Evolutionary conservation across 345 rosid genomes (phyloP).

Genomic region (Salix udensis): DNA sequence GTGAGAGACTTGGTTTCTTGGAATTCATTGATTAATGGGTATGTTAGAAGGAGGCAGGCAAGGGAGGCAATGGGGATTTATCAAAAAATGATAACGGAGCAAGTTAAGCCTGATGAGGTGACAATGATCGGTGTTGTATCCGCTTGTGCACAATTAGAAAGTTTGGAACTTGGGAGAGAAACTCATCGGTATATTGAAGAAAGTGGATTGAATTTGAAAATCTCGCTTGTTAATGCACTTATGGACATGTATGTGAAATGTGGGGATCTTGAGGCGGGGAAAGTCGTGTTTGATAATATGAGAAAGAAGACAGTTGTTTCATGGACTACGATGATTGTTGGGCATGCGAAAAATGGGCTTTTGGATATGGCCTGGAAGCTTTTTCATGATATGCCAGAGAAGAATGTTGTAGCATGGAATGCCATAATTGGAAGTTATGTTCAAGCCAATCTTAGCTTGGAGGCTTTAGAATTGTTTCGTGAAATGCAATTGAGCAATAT

Average conservation of each 20-base stretch:
- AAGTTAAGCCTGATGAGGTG: conserved; percentile 57
- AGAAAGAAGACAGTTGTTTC: conserved; percentile 56
- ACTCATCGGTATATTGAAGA: conserved; percentile 45
- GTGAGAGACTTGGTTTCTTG: conserved; percentile 83
- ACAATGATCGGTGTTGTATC: conserved; percentile 80
- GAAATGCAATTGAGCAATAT: conserved; percentile 64
- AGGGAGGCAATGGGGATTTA: conserved; percentile 47
- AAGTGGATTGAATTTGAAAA: conserved; percentile 42
- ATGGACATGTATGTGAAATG: conserved; percentile 90
- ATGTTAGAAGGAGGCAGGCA: conserved; percentile 47
- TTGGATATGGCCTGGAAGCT: conserved; percentile 53
- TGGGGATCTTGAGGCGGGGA: conserved; percentile 52
- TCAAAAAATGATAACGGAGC: conserved; percentile 48
- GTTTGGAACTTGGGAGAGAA: conserved; percentile 59
- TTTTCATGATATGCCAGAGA: conserved; percentile 61
- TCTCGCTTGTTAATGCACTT: conserved; percentile 64
- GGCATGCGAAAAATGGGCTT: conserved; percentile 61
- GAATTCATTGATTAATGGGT: conserved; percentile 84
- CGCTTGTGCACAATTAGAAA: conserved; percentile 46
- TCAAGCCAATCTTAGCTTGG: conserved; percentile 58
- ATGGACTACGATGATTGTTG: conserved; percentile 70
- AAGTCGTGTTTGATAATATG: conserved; percentile 50
- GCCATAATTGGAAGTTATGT: conserved; percentile 73
- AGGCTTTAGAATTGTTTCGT: conserved; percentile 65
- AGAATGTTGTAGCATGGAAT: conserved; percentile 79